Conservation (phyloP, 371 early-diverging fungal species). For the Mortierella sp. region DNA sequence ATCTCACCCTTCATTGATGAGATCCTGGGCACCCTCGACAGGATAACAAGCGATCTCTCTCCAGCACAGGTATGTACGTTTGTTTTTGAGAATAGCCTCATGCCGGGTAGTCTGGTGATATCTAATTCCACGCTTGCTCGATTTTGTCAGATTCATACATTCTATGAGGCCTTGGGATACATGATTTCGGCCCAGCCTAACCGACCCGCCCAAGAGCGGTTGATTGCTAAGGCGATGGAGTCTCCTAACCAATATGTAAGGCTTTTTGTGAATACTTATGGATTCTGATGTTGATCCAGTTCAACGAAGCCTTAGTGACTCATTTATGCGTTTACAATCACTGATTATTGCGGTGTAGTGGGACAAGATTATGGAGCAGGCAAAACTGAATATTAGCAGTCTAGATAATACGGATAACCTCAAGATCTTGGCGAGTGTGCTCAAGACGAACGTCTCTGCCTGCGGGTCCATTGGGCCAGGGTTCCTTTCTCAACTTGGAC, state of each 20-base stretch:
- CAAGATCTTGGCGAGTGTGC: slow-evolving; percentile 90
- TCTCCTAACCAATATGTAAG: slow-evolving; percentile 85
- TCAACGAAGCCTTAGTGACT: too few species aligned
- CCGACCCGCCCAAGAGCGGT: slow-evolving; percentile 74
- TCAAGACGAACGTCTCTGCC: slow-evolving; percentile 95
- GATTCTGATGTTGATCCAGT: too few species aligned
- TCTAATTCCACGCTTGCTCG: background rate
- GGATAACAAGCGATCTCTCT: slow-evolving; percentile 88
- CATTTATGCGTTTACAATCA: too few species aligned
- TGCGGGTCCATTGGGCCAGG: slow-evolving; percentile 90
- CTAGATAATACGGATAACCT: slow-evolving; percentile 84
- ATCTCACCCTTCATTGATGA: slow-evolving; percentile 93
- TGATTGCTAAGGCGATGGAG: slow-evolving; percentile 89
- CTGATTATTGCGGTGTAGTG: too few species aligned
- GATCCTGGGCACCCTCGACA: slow-evolving; percentile 81
- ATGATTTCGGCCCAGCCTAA: slow-evolving; percentile 94
- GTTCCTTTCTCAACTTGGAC: slow-evolving; percentile 86
- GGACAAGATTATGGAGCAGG: slow-evolving; percentile 82
- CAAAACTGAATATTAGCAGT: slow-evolving; percentile 75
- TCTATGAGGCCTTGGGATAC: slow-evolving; percentile 96
- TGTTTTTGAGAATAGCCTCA: too few species aligned
- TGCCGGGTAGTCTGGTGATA: too few species aligned
- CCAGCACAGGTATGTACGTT: slow-evolving; percentile 89
- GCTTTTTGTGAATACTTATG: too few species aligned
- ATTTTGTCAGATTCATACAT: slow-evolving; percentile 81